Conservation (phyloP, 352 stramenopile genomes). For the Phytophthora pisi region DNA sequence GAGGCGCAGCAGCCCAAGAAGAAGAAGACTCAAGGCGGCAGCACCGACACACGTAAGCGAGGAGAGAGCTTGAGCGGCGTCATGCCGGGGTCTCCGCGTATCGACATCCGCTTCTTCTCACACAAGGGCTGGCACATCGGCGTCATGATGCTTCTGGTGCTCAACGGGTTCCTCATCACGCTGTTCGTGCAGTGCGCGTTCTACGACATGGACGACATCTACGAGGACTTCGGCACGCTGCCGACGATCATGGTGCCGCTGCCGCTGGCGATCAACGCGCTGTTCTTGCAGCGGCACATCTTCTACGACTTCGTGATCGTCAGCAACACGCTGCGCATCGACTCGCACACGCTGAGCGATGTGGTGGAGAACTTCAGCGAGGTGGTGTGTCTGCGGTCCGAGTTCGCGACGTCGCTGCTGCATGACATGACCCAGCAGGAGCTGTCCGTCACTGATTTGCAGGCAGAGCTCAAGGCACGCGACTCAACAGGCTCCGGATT, state of each 20-base stretch:
- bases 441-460: constrained; percentile 37
- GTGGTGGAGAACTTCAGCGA: constrained; percentile 69
- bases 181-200: constrained; percentile 63
- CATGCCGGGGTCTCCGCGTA: constrained; percentile 15
- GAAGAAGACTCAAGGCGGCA: neutral
- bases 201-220: constrained; percentile 45
- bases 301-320: constrained; percentile 68
- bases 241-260: constrained; percentile 45
- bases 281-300: constrained; percentile 60
- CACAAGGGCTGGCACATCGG: constrained; percentile 67
- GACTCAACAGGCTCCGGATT: constrained; percentile 33
- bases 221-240: constrained; percentile 40
- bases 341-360: constrained; percentile 53
- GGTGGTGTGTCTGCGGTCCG: constrained; percentile 50
- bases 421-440: constrained; percentile 30
- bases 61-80: constrained; percentile 16
- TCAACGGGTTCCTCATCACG: constrained; percentile 71
- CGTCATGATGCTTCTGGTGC: constrained; percentile 60
- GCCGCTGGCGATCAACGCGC: constrained; percentile 47
- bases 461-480: constrained; percentile 32
- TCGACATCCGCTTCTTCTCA: constrained; percentile 54
- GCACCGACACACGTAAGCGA: constrained; percentile 1
- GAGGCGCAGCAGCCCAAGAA: neutral
- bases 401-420: constrained; percentile 46
- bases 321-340: constrained; percentile 53